A percentile compares a stretch with the other conserved stretches of the same genome.
These are phyloP conservation scores for Acidiella bohemica DNA, from an alignment of 495 filamentous ascomycete species.

Conservation along the genomic window DNA sequence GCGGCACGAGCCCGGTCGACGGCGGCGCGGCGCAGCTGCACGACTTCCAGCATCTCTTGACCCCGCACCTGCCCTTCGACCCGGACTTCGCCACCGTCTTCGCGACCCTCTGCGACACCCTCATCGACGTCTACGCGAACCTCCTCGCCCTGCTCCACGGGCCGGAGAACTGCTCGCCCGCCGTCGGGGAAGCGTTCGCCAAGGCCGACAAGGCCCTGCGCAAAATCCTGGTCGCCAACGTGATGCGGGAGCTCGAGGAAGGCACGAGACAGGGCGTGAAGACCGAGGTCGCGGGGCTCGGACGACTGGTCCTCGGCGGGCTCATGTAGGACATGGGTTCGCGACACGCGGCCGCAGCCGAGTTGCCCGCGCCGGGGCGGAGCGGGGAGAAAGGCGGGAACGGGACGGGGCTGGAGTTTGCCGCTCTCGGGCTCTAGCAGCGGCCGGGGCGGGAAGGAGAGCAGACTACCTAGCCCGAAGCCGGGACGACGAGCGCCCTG, in stretches of 20 bases:
- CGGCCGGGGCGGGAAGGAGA: too few species aligned
- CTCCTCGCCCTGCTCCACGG: constrained; percentile 55
- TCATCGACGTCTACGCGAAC: constrained; percentile 82
- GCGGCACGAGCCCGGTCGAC: constrained; percentile 12
- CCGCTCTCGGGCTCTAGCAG: too few species aligned
- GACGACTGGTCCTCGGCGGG: constrained; percentile 79
- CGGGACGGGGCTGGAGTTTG: too few species aligned
- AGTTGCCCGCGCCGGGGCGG: too few species aligned
- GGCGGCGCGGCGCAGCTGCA: constrained; percentile 4
- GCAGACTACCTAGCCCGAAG: too few species aligned
- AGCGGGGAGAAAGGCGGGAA: too few species aligned
- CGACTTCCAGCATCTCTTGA: constrained; percentile 67
- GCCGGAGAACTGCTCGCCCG: constrained; percentile 23
- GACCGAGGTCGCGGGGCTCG: constrained; percentile 67
- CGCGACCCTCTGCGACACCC: constrained; percentile 87
- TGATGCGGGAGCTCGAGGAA: constrained; percentile 90
- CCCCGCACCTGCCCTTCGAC: constrained; percentile 88
- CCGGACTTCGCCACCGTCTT: constrained; percentile 96
- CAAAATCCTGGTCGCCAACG: constrained; percentile 71
- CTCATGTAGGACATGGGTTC: constrained; percentile 55
- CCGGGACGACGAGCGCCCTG: too few species aligned
- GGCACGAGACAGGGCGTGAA: constrained; percentile 57
- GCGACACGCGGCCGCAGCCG: too few species aligned
- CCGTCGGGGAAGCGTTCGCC: constrained; percentile 64
- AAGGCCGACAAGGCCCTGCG: constrained; percentile 77